Base-by-base conservation (phyloP, 768 basidiomycete species). In the Lactarius deliciosus region DNA sequence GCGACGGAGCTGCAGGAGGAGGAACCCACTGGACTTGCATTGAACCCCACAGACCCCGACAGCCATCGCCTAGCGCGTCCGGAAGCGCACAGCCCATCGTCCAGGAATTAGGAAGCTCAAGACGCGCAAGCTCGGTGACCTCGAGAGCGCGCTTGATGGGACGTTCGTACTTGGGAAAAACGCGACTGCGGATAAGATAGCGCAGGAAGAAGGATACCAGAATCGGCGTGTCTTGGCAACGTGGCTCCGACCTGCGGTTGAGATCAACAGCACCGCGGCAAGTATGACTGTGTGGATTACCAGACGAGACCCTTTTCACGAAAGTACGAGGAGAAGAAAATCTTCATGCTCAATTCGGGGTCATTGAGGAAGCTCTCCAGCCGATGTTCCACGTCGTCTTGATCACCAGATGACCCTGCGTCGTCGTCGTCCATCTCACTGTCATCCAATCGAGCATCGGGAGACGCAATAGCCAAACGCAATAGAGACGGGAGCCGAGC, bases 291-390 rank as follows among this genome's bases (percentile, higher is more conserved):
- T 16, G 18, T 5, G 18, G 22, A 53, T 34, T 63, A 90, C 90
- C 87, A 91, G 63, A 86, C 81, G 57, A 90, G 80, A 30, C 91
- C 91, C 64, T 85, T 84, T 62, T 85, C 82, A 41, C 84, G 80
- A 77, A 86, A 87, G 70, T 85, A 83, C 5, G 88, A 88, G 0
- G 89, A 88, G 66, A 93, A 78, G 75, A 91, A 93, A 22, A 90
- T 79, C 63, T 79, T 84, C 61, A 88, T 76, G 36, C 79, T 75
- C 10, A 73, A 75, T 69, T 86, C 88, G 0, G 91, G 89, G 63
- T 90, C 80, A 43, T 81, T 76, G 65, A 93, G 76, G 74, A 93
- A 93, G 5, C 74, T 68, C 0, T 79, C 71, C 61, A 86, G 76
- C 32, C 70, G 70, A 40, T 64, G 61, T 30, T 73, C 75, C 34